phyloP scores from a whole-genome alignment of 208 protist genomes.

The Porcisia deanei region DNA sequence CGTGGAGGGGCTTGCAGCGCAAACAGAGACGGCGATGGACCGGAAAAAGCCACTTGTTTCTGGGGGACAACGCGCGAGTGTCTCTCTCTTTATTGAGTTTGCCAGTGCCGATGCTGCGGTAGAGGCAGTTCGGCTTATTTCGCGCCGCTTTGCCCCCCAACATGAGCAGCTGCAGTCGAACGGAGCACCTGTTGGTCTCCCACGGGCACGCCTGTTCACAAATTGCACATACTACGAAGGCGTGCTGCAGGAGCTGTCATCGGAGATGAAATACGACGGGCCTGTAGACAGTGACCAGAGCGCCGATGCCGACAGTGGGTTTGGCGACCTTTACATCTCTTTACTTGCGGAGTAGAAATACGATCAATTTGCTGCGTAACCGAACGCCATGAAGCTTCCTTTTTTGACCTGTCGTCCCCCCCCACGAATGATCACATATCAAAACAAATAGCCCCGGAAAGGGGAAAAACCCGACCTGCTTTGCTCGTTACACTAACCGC shows the following conservation, averaged over 20 bases:
- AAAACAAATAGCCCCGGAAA: not conserved
- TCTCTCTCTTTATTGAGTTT: slow-evolving; percentile 71
- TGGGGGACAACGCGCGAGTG: slow-evolving; percentile 1
- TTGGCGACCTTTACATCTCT: slow-evolving; percentile 44
- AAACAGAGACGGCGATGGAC: slow-evolving; percentile 1
- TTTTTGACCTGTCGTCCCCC: not conserved
- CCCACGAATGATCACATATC: not conserved
- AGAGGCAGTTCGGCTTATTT: slow-evolving; percentile 57
- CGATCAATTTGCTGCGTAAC: not conserved
- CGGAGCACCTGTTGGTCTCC: not conserved
- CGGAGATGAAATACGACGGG: slow-evolving; percentile 3
- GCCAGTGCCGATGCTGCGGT: slow-evolving; percentile 37
- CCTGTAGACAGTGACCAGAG: slow-evolving; percentile 3
- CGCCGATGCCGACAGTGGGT: slow-evolving; percentile 20
- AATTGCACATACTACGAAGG: slow-evolving; percentile 62
- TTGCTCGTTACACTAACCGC: not conserved
- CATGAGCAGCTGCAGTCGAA: not conserved
- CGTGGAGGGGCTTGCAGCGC: not conserved
- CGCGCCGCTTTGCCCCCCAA: slow-evolving; percentile 24
- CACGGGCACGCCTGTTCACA: slow-evolving; percentile 44
- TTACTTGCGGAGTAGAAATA: slow-evolving; percentile 38
- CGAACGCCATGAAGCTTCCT: not conserved
- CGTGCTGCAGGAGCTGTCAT: slow-evolving; percentile 29
- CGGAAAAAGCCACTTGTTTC: not conserved
- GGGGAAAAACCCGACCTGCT: not conserved